Conservation (phyloP, 2,329 filamentous ascomycete species). For the Knoxdaviesia proteae region DNA sequence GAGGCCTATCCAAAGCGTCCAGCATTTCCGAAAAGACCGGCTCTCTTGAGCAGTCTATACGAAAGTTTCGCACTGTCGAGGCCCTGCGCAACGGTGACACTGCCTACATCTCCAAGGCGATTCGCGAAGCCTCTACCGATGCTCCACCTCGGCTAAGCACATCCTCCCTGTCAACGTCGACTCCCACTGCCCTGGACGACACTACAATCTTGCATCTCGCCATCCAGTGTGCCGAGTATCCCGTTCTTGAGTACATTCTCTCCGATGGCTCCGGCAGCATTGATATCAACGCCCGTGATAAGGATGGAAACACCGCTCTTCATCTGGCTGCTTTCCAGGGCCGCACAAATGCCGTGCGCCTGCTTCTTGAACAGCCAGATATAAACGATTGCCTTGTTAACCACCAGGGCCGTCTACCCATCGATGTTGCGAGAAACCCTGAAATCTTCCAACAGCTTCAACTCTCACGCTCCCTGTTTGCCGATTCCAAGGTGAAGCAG, state of each 20-base stretch:
- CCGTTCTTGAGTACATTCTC: slow-evolving; percentile 87
- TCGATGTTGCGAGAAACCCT: slow-evolving; percentile 76
- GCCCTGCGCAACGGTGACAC: slow-evolving; percentile 80
- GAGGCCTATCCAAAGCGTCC: too few relatives aligned
- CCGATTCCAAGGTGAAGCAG: slow-evolving; percentile 66
- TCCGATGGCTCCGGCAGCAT: slow-evolving; percentile 46
- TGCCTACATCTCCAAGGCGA: slow-evolving; percentile 67
- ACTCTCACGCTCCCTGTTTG: slow-evolving; percentile 70
- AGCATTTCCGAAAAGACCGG: slow-evolving; percentile 18
- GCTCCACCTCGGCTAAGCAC: slow-evolving; percentile 30
- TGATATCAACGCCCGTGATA: slow-evolving; percentile 53
- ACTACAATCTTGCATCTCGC: slow-evolving; percentile 85
- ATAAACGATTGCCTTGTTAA: slow-evolving; percentile 84
- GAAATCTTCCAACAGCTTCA: slow-evolving; percentile 94
- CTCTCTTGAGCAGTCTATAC: slow-evolving; percentile 78
- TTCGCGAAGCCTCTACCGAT: slow-evolving; percentile 42
- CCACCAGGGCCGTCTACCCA: slow-evolving; percentile 60
- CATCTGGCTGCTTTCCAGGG: slow-evolving; percentile 75
- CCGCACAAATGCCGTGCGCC: slow-evolving; percentile 56
- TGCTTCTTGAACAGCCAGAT: slow-evolving; percentile 60
- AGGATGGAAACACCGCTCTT: slow-evolving; percentile 83
- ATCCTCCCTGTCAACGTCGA: slow-evolving; percentile 25
- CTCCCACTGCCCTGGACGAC: slow-evolving; percentile 40
- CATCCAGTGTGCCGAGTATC: slow-evolving; percentile 82
- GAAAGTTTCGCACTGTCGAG: slow-evolving; percentile 87